Evolutionary conservation across 2,329 filamentous ascomycete species (phyloP), one percentile per base, ranked within the genome.

Genomic region (Fusarium sp.): DNA sequence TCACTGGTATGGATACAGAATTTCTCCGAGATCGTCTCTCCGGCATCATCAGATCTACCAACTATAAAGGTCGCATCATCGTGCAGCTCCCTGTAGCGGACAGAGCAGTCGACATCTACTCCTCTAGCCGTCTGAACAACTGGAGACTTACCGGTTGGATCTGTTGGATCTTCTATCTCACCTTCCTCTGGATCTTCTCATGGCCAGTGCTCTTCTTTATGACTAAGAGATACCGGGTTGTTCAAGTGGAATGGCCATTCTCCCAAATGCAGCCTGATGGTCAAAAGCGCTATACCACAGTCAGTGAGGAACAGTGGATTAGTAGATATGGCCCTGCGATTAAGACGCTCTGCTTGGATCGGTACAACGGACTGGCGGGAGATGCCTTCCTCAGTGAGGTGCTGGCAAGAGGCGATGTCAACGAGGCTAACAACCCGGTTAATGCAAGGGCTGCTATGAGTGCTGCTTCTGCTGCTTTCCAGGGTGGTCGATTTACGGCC

Each of bases 101-200:
- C 9, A 66, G 71, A 25, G 70, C 71, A 26, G 70, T 73, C 7
- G 71, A 73, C 14, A 72, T 73, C 18, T 73, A 73, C 45, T 73
- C 71, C 0, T 60, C 68, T 4, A 70, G 55, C 7, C 45, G 54
- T 1, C 59, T 73, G 1, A 73, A 73, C 11, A 63, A n/a, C 1
- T 70, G 68, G 71, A 52, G 71, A 1, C 28, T 73, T 23, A 69
- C 54, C 7, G 16, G n/a, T 5, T 73, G 71, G 70, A 61, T 73
- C n/a, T 48, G 68, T 14, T 73, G 71, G 71, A 7, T 73, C 23
- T 72, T 73, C 12, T 73, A 73, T 6, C 59, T 73, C 1, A 73
- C 61, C 1, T 73, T 73, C 8, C 45, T 73, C 1, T 73, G 71
- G 71, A 73, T 73, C 25, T 67, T 73, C n/a, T 57, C 71, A 4